Evolutionary conservation across 2,329 filamentous ascomycete species (phyloP), one percentile per base, ranked within the genome.

Genomic region (Penicillium sp.): DNA sequence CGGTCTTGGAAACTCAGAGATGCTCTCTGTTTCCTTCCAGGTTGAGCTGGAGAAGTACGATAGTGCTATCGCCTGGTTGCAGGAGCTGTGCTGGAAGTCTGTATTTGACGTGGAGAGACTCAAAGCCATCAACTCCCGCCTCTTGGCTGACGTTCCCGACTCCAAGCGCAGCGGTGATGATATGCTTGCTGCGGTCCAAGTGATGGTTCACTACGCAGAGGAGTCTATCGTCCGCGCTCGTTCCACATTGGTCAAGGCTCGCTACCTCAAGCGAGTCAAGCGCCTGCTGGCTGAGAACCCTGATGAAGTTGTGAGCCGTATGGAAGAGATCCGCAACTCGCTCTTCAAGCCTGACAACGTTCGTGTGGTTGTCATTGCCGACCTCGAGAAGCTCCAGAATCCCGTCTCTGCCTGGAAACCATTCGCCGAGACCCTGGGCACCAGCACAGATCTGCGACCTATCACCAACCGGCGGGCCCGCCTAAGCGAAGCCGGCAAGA

Each of bases 101-200:
- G 80, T 97, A 47, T 96, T 97, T 66, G 93, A 97, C 65, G 81
- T 87, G 3, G 89, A 79, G 53, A 76, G 84, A 57, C 73, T 87
- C 19, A 78, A 80, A 47, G 79, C 84, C 1, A 82, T 83, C 36
- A 79, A 95, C 14, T 86, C 86, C 54, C 95, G 96, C 72, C 84
- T 95, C 42, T 80, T 97, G 16, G 91, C 92, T 2, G 93, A 97
- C 64, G 88, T 99, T 16, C 94, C 94, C 0, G 91, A 97, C 68
- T 81, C 86, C 48, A 99, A 97, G 79, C 89, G 94, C 39, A 90
- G 89, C 63, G 94, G 94, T 36, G 73, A 75, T 48, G 72, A 79
- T 54, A 87, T 88, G 84, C 74, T 81, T 27, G 77, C 76, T 43
- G 79, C 82, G 1, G 82, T 86, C 6, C 79, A 94, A 63, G 83